A percentile compares a stretch with the other conserved stretches of the same genome.
Evolutionary conservation across 2,329 filamentous ascomycete genomes (phyloP).

Genomic region (Parasarocladium wereldwijsianum): DNA sequence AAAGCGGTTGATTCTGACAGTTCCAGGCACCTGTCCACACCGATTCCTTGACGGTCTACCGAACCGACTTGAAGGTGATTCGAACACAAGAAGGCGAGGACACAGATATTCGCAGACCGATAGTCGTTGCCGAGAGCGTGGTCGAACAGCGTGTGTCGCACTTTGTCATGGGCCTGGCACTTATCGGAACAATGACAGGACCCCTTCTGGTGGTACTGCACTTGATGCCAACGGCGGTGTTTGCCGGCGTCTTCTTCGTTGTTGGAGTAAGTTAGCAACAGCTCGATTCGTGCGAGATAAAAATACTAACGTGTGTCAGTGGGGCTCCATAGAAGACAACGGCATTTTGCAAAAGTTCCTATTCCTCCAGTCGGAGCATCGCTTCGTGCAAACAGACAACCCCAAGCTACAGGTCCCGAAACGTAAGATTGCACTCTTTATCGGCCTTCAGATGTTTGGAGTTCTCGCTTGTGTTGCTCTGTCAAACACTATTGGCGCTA

Average conservation of each 20-base stretch:
- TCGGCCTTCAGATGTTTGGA: conserved; percentile 32
- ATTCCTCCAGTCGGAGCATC: conserved; percentile 29
- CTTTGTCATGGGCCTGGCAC: conserved; percentile 36
- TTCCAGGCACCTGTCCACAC: conserved; percentile 41
- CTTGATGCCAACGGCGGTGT: conserved; percentile 37
- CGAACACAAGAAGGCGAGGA: conserved; percentile 24
- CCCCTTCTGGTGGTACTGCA: conserved; percentile 36
- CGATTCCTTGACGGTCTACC: conserved; percentile 29
- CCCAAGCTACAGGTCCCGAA: conserved; percentile 26
- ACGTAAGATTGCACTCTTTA: conserved; percentile 31
- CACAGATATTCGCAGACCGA: conserved; percentile 25
- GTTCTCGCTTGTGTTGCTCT: conserved; percentile 41
- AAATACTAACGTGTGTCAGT: conserved; percentile 13
- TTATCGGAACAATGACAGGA: conserved; percentile 41
- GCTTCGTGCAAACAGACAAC: conserved; percentile 31
- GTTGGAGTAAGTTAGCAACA: conserved; percentile 31
- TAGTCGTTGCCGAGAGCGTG: conserved; percentile 28
- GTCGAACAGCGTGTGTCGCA: conserved; percentile 42
- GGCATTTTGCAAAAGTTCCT: conserved; percentile 35
- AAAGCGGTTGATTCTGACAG: background rate
- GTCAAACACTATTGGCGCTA: conserved; percentile 43
- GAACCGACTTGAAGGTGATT: conserved; percentile 23
- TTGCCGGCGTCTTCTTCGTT: conserved; percentile 42
- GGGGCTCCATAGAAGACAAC: conserved; percentile 34
- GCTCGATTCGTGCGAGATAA: no score